Conservation (phyloP, 352 stramenopile genomes). For the Globisporangium cederbergense region DNA sequence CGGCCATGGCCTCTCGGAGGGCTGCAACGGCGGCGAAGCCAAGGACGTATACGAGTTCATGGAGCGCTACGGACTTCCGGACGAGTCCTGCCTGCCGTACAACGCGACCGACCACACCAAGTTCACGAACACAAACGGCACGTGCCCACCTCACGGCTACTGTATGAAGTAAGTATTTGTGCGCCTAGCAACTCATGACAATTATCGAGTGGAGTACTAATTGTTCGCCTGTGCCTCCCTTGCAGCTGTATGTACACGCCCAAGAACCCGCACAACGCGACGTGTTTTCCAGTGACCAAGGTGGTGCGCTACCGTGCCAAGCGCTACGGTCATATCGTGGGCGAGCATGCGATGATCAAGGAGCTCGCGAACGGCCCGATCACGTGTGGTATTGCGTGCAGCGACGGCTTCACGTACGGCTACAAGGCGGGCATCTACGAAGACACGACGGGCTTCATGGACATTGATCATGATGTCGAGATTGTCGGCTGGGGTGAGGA, state of each 20-base stretch:
- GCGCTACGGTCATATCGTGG: slow-evolving; percentile 53
- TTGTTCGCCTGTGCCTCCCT: neutral
- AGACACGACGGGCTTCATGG: slow-evolving; percentile 85
- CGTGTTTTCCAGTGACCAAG: slow-evolving; percentile 74
- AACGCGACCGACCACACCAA: slow-evolving; percentile 84
- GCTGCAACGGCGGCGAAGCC: slow-evolving; percentile 71
- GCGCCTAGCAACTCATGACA: neutral
- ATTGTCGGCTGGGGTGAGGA: slow-evolving; percentile 91
- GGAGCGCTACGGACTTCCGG: slow-evolving; percentile 60
- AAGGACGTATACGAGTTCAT: slow-evolving; percentile 83
- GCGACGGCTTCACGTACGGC: slow-evolving; percentile 73
- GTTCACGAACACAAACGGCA: slow-evolving; percentile 59
- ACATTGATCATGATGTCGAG: slow-evolving; percentile 84
- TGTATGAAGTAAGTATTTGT: slow-evolving; percentile 74
- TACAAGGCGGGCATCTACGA: slow-evolving; percentile 94
- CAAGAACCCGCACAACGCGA: slow-evolving; percentile 30
- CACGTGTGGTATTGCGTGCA: slow-evolving; percentile 91
- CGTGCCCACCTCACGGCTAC: slow-evolving; percentile 68
- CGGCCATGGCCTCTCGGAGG: slow-evolving; percentile 57
- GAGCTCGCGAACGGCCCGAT: slow-evolving; percentile 86
- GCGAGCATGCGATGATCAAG: slow-evolving; percentile 84
- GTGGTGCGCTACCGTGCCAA: slow-evolving; percentile 83
- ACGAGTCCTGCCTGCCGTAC: slow-evolving; percentile 80
- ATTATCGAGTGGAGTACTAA: neutral
- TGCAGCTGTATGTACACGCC: slow-evolving; percentile 79